Evolutionary conservation across 78 protist species (phyloP).

Genomic region (Salpingoeca rosetta): DNA sequence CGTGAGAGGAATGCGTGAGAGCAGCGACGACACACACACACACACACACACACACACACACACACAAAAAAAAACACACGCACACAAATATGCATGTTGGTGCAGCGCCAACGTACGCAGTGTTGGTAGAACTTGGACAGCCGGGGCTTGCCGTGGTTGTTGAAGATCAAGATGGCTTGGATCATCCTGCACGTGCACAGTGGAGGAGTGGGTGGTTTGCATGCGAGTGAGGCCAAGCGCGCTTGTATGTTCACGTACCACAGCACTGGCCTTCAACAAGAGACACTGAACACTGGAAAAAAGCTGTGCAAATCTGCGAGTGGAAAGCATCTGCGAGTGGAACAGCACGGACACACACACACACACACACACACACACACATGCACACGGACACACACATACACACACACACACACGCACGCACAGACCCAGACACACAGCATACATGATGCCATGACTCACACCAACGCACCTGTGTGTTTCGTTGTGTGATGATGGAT

Average conservation of each 20-base stretch:
- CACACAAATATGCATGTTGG: too few relatives aligned
- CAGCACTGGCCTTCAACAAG: too few relatives aligned
- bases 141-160: constrained; percentile 84
- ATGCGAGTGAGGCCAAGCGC: neutral
- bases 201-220: neutral
- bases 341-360: neutral
- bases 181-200: constrained; percentile 46
- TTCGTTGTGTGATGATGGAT: too few relatives aligned
- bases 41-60: too few relatives aligned
- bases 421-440: too few relatives aligned
- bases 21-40: neutral
- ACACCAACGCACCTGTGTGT: too few relatives aligned
- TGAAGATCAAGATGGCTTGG: constrained; percentile 65
- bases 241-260: too few relatives aligned
- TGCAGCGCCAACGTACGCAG: too few relatives aligned
- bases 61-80: too few relatives aligned
- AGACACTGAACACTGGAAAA: neutral
- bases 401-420: too few relatives aligned
- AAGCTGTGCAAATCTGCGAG: neutral
- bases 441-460: too few relatives aligned
- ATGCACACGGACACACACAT: neutral
- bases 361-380: neutral
- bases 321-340: neutral
- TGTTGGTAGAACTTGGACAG: constrained; percentile 74
- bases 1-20: neutral